phyloP scores from a whole-genome alignment of 2,329 filamentous ascomycete species.

The Penicillium occitanis region DNA sequence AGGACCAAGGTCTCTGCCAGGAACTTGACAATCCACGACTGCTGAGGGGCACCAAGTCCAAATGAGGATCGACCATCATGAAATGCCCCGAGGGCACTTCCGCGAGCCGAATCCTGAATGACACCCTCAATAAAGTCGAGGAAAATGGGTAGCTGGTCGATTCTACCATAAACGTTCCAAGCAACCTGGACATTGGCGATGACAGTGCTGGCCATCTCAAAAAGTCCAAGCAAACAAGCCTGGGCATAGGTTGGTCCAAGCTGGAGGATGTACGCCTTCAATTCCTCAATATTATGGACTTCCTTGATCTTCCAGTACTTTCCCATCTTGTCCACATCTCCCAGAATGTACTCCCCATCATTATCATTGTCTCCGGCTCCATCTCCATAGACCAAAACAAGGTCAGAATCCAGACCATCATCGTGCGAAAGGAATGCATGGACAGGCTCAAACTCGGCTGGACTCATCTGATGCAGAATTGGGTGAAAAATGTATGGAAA shows the following conservation, averaged over 20 bases:
- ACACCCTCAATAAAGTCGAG: conserved; percentile 14
- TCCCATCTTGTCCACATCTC: not conserved
- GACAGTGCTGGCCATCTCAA: not conserved
- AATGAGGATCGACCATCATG: not conserved
- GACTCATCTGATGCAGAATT: not conserved
- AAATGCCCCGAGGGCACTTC: too few species aligned
- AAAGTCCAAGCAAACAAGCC: not conserved
- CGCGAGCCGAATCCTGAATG: not conserved
- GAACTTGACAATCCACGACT: not conserved
- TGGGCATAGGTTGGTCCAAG: conserved; percentile 1
- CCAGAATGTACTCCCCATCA: not conserved
- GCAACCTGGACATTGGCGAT: conserved; percentile 12
- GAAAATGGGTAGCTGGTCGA: not conserved
- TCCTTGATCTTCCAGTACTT: not conserved
- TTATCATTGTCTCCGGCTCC: not conserved
- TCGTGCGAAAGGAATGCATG: not conserved
- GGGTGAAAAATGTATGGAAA: conserved; percentile 13
- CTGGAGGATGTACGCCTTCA: not conserved
- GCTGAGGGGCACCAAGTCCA: not conserved
- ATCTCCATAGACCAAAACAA: not conserved
- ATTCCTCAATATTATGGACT: not conserved
- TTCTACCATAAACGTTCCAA: conserved; percentile 14
- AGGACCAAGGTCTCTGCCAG: conserved; percentile 10
- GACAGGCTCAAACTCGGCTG: conserved; percentile 3
- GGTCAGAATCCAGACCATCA: not conserved